Base-by-base conservation (phyloP, 352 stramenopile genomes). In the Albugo candida region DNA sequence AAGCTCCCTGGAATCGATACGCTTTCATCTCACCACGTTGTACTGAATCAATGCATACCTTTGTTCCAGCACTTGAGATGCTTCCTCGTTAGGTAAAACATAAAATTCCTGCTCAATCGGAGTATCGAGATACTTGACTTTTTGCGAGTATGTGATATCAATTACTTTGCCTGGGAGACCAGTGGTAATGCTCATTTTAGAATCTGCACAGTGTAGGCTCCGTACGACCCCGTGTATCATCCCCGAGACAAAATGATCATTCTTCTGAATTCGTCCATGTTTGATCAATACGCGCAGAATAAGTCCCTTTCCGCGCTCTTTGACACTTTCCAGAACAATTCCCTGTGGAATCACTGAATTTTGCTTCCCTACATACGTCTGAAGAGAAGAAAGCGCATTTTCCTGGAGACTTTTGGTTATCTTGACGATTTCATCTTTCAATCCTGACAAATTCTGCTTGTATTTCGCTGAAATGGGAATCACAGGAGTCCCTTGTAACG, bases 221-320 rank as follows among this genome's bases (percentile, higher is more conserved):
- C 77, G 74, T 24, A 91, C 63, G 12, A 72, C 62, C 27, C 77
- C 77, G 48, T 84, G 74, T 48, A 91, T 87, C 77, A 91, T 87
- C n/a, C 70, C 70, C 12, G 73, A 71, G 13, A 84, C 68, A 49
- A 91, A 87, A 46, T 91, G 77, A 43, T 87, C 67, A 43, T 83
- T 72, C 21, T 61, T 58, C 18, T 52, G 61, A 27, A 91, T 45
- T 13, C 73, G 54, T 11, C 77, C 77, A 16, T 81, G 58, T 51
- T 76, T 77, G 16, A 91, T 51, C 47, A 91, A 56, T 41, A 91
- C 72, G 14, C 70, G 70, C 14, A 91, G 52, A 11, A 86, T 71
- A 0, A 68, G 81, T 24, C 77, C 77, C 18, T 67, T 60, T 18
- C 77, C 77, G 40, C 71, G 80, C 36, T 67, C 55, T 2, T 64